phyloP scores from a whole-genome alignment of 148 eudicot genomes.

The Rhododendron ferrugineum region DNA sequence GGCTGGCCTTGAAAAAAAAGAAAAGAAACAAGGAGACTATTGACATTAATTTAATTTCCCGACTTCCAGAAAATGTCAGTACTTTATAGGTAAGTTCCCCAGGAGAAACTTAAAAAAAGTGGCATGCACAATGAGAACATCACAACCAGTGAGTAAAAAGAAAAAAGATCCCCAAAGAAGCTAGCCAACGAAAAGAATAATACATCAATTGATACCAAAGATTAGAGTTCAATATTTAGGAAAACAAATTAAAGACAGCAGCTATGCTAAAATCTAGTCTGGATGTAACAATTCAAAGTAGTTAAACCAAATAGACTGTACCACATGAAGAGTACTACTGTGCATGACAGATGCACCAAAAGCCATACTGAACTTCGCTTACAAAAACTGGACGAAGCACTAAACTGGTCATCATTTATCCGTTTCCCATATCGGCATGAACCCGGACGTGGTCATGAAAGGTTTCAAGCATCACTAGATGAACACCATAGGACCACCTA shows the following conservation, averaged over 20 bases:
- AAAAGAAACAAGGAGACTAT: neutral
- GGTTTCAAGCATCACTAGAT: neutral
- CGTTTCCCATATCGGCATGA: neutral
- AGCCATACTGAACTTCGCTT: neutral
- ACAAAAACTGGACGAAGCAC: neutral
- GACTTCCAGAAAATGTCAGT: neutral
- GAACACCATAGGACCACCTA: neutral
- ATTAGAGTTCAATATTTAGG: neutral
- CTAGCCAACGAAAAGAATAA: neutral
- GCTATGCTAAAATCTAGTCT: neutral
- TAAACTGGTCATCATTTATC: neutral
- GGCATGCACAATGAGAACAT: neutral
- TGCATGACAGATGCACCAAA: neutral
- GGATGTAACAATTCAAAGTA: neutral
- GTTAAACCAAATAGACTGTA: neutral
- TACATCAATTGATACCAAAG: neutral
- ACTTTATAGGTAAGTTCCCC: neutral
- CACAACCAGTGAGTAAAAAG: neutral
- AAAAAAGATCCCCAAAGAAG: neutral
- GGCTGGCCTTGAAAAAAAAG: conserved; percentile 59
- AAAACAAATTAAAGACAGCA: neutral
- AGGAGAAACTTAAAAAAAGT: neutral
- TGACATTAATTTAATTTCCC: neutral
- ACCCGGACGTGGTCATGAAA: neutral
- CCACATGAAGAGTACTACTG: neutral